Evolutionary conservation across 148 eudicot genomes (phyloP).

Genomic region (Chenopodium quinoa): DNA sequence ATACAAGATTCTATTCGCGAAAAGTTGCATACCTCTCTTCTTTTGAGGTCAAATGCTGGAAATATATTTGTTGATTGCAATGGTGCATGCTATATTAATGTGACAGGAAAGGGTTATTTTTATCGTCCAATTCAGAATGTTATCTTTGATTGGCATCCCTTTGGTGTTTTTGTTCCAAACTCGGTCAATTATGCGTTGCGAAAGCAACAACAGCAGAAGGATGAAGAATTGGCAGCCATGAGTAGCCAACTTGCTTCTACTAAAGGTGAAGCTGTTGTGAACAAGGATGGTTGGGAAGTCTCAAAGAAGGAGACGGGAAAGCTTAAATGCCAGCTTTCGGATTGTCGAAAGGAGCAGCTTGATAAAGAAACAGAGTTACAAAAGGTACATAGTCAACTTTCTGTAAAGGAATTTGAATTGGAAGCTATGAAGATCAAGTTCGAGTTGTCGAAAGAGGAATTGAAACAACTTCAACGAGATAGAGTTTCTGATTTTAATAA

Average conservation of each 20-base stretch:
- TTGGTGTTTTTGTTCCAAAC: conserved; percentile 16
- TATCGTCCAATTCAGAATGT: conserved; percentile 4
- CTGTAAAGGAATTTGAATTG: neutral
- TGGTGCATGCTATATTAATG: neutral
- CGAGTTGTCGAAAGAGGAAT: neutral
- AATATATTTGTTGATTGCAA: conserved; percentile 6
- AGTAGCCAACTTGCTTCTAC: neutral
- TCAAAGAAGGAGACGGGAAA: conserved; percentile 2
- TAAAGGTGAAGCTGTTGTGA: neutral
- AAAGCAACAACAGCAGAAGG: neutral
- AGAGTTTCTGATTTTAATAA: neutral
- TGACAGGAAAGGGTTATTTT: neutral
- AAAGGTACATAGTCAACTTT: neutral
- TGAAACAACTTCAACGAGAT: neutral
- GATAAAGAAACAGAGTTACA: neutral
- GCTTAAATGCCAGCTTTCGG: neutral
- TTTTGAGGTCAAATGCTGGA: neutral
- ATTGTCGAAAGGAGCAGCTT: neutral
- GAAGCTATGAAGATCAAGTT: conserved; percentile 8
- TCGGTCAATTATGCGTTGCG: neutral
- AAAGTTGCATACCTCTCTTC: conserved; percentile 14
- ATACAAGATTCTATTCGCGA: conserved; percentile 9
- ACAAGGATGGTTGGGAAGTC: conserved; percentile 5
- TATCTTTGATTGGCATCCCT: conserved; percentile 23
- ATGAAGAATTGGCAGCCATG: neutral